Conservation (phyloP, 306 rosid species). For the Vigna hirtella region DNA sequence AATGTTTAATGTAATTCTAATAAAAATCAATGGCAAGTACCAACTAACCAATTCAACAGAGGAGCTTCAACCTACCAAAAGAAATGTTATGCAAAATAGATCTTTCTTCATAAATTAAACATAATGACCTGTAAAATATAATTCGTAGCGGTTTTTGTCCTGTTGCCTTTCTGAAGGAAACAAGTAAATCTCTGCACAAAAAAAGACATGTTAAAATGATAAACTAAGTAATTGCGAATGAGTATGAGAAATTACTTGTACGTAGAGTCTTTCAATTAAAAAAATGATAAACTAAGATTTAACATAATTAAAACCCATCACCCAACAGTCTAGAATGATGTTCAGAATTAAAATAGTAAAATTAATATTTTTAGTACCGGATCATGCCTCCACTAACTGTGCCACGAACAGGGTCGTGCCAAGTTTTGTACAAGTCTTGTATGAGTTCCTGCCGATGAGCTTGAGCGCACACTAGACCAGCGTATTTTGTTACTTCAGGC, state of each 20-base stretch:
- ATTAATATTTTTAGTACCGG: slow-evolving; percentile 53
- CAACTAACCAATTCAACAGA: not conserved
- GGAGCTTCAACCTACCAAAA: not conserved
- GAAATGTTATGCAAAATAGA: not conserved
- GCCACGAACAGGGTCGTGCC: slow-evolving; percentile 97
- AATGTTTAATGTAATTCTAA: too few relatives aligned
- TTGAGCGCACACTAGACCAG: slow-evolving; percentile 92
- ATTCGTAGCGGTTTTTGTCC: slow-evolving; percentile 93
- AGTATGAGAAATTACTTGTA: too few relatives aligned
- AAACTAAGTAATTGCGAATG: not conserved
- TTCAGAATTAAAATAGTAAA: slow-evolving; percentile 17
- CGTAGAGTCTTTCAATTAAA: too few relatives aligned
- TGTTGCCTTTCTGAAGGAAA: slow-evolving; percentile 90
- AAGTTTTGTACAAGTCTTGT: slow-evolving; percentile 88
- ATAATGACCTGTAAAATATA: slow-evolving; percentile 83
- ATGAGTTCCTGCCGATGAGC: slow-evolving; percentile 96
- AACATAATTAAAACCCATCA: slow-evolving; percentile 35
- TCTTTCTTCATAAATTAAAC: slow-evolving; percentile 12
- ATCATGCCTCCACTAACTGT: slow-evolving; percentile 93
- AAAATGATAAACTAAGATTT: slow-evolving; percentile 27
- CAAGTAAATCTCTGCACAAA: slow-evolving; percentile 76
- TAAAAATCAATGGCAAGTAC: too few relatives aligned
- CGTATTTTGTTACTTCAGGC: slow-evolving; percentile 98
- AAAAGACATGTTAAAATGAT: not conserved
- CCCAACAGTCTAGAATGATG: slow-evolving; percentile 6